phyloP scores from a whole-genome alignment of 2,329 filamentous ascomycete genomes.

The Mycosphaerelloides madeirae region DNA sequence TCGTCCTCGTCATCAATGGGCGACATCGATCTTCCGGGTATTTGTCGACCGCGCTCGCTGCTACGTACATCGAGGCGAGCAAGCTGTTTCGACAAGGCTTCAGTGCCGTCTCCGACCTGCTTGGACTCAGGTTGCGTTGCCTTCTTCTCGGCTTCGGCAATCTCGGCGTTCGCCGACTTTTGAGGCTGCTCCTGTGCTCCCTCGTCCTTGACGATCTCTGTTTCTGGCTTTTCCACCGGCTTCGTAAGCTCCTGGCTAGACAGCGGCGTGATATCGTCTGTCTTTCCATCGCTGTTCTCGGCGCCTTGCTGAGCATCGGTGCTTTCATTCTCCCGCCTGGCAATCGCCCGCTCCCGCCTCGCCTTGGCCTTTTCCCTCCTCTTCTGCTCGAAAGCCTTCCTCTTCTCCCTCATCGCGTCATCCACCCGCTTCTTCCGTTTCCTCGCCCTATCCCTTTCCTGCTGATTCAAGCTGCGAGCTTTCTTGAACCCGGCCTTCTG shows the following conservation, averaged over 20 bases:
- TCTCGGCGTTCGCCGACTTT: not conserved
- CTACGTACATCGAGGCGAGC: not conserved
- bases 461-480: conserved; percentile 36
- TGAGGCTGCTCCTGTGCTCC: not conserved
- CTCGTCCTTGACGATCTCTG: not conserved
- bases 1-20: conserved; percentile 7
- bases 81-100: not conserved
- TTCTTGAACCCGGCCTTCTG: conserved; percentile 35
- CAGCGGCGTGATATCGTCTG: not conserved
- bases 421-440: conserved; percentile 22
- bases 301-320: conserved; percentile 3
- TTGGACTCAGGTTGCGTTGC: not conserved
- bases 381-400: conserved; percentile 17
- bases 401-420: conserved; percentile 25
- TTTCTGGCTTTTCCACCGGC: not conserved
- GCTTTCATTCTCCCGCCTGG: not conserved
- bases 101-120: not conserved
- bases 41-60: not conserved
- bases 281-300: not conserved
- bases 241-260: conserved; percentile 2
- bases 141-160: conserved; percentile 1
- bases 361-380: conserved; percentile 11
- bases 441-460: conserved; percentile 32
- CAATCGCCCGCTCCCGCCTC: conserved; percentile 7
- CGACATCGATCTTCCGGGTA: conserved; percentile 1